Conservation (phyloP, 2,329 filamentous ascomycete genomes). For the Didymella sp. region DNA sequence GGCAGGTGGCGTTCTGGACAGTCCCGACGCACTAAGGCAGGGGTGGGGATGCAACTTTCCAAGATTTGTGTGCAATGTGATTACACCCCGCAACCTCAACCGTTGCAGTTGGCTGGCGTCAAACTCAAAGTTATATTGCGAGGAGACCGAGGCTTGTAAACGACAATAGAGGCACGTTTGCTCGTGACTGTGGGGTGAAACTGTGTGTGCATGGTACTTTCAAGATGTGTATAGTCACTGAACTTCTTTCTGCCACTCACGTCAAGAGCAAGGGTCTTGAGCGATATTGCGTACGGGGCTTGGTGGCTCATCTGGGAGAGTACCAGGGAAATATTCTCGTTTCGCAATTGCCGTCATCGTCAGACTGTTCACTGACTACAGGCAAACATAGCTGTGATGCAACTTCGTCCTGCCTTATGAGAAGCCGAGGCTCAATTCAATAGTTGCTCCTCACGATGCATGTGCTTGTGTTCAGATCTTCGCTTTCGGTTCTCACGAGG, state of each 20-base stretch:
- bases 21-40: neutral
- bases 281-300: slow-evolving; percentile 1
- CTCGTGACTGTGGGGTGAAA: neutral
- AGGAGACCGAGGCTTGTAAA: neutral
- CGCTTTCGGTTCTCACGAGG: slow-evolving; percentile 1
- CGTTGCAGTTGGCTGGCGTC: neutral
- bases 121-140: neutral
- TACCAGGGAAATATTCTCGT: neutral
- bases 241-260: neutral
- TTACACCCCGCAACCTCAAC: neutral
- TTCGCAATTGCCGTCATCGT: neutral
- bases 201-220: neutral
- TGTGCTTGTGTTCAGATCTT: neutral
- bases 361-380: neutral
- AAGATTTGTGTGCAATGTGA: neutral
- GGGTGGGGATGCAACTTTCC: neutral
- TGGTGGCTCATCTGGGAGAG: neutral
- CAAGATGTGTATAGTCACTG: neutral
- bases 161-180: neutral
- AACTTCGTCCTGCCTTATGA: too few species aligned
- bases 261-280: neutral
- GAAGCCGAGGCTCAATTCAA: neutral
- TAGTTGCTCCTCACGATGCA: neutral
- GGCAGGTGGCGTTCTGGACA: neutral
- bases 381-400: too few species aligned